Percentiles rank a stretch among this genome's conserved stretches.
Conservation (phyloP, 257 asterid species). For the Solanum microdontum region DNA sequence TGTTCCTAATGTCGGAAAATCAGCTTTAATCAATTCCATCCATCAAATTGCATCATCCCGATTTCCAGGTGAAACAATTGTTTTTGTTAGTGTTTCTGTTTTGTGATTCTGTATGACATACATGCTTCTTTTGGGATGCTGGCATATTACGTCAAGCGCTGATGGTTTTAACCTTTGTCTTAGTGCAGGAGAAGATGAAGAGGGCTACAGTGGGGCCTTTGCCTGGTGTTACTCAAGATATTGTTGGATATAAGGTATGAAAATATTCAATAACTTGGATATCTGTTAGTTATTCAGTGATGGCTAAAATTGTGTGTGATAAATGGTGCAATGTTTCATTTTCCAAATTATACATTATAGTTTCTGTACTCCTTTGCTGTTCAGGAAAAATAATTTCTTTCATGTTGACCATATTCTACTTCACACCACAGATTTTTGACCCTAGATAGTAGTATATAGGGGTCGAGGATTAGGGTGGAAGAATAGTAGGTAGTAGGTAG, state of each 20-base stretch:
- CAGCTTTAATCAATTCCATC: slow-evolving; percentile 75
- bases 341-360: neutral
- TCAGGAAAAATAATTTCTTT: neutral
- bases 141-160: neutral
- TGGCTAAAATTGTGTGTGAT: neutral
- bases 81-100: neutral
- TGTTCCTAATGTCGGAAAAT: slow-evolving; percentile 96
- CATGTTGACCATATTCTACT: neutral
- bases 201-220: slow-evolving; percentile 93
- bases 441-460: neutral
- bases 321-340: neutral
- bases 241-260: slow-evolving; percentile 85
- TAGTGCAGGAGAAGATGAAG: slow-evolving; percentile 85
- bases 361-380: neutral
- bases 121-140: neutral
- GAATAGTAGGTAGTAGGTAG: neutral
- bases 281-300: neutral
- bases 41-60: slow-evolving; percentile 76
- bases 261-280: neutral
- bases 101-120: neutral
- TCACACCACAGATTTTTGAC: neutral
- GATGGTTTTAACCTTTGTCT: slow-evolving; percentile 29
- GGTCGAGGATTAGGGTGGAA: neutral
- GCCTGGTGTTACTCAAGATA: slow-evolving; percentile 98
- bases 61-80: slow-evolving; percentile 53